Evolutionary conservation across 31 red algal species (phyloP).

Genomic region (Porphyra umbilicalis): DNA sequence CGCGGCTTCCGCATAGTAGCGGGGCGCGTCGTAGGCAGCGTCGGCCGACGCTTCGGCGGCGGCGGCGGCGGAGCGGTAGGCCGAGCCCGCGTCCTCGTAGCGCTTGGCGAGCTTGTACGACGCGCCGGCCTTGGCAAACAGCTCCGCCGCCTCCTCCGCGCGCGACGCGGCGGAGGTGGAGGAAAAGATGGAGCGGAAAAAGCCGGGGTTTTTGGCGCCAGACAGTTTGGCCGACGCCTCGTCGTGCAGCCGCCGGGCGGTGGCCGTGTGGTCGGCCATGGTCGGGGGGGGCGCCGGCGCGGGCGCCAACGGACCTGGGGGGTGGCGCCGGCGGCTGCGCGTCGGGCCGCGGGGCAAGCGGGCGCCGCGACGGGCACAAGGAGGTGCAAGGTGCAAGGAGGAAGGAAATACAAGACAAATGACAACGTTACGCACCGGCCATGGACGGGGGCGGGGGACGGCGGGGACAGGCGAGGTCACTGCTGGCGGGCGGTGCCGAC

Average conservation of each 20-base stretch:
- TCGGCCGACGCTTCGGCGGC: conserved; percentile 38
- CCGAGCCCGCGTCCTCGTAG: conserved; percentile 58
- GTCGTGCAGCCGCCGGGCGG: neutral
- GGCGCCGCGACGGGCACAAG: too few species aligned
- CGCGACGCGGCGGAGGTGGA: conserved; percentile 7
- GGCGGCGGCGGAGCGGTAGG: conserved; percentile 59
- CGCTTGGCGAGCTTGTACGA: conserved; percentile 78
- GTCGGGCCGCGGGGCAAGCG: too few species aligned
- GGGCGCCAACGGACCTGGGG: too few species aligned
- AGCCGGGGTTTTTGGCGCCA: conserved; percentile 4
- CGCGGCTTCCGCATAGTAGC: conserved; percentile 82
- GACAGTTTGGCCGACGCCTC: conserved; percentile 10
- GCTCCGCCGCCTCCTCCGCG: conserved; percentile 78
- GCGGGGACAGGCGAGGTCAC: too few species aligned
- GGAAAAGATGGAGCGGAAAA: neutral
- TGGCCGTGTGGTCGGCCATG: neutral
- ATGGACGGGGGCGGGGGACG: too few species aligned
- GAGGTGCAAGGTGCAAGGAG: too few species aligned
- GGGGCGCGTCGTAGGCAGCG: conserved; percentile 68
- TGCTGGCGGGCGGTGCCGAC: too few species aligned
- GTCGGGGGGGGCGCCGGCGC: too few species aligned
- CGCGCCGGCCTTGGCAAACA: conserved; percentile 83
- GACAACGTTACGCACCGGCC: too few species aligned
- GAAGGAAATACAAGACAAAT: too few species aligned
- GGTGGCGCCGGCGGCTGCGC: too few species aligned